Evolutionary conservation across 257 asterid genomes (phyloP).

Genomic region (Primulina eburnea): DNA sequence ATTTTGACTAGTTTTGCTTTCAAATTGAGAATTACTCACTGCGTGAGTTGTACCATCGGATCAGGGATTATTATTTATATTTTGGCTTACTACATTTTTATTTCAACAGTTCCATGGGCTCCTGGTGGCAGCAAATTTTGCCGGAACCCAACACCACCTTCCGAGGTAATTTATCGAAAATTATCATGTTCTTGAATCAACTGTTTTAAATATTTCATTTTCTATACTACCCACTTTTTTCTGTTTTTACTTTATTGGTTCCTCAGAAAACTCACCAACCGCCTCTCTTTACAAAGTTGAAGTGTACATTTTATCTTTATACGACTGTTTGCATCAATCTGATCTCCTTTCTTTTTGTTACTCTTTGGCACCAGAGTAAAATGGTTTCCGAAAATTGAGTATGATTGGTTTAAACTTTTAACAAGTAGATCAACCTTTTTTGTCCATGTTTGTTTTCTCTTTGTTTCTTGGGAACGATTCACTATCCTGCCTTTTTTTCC

Average conservation of each 20-base stretch:
- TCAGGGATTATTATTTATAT: conserved; percentile 7
- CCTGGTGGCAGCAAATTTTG: conserved; percentile 97
- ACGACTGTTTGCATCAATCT: neutral
- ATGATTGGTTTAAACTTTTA: neutral
- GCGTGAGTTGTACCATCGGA: conserved; percentile 1
- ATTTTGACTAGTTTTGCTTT: neutral
- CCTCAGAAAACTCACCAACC: neutral
- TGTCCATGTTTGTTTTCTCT: neutral
- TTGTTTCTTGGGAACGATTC: neutral
- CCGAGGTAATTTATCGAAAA: conserved; percentile 61
- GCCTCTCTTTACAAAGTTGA: neutral
- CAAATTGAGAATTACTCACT: neutral
- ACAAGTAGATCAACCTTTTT: neutral
- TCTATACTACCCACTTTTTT: neutral
- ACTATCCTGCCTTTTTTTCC: neutral
- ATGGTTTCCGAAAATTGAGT: neutral
- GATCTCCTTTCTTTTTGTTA: neutral
- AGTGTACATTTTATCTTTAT: neutral
- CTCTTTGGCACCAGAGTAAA: neutral
- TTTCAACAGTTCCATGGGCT: conserved; percentile 93
- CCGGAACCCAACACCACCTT: conserved; percentile 85
- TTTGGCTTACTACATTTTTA: conserved; percentile 20
- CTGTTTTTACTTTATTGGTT: neutral
- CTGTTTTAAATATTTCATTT: conserved; percentile 1
- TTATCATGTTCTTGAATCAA: conserved; percentile 1